Percentiles rank a stretch among this genome's conserved stretches.
Conservation (phyloP, 2,329 filamentous ascomycete genomes). For the Colletotrichum truncatum region DNA sequence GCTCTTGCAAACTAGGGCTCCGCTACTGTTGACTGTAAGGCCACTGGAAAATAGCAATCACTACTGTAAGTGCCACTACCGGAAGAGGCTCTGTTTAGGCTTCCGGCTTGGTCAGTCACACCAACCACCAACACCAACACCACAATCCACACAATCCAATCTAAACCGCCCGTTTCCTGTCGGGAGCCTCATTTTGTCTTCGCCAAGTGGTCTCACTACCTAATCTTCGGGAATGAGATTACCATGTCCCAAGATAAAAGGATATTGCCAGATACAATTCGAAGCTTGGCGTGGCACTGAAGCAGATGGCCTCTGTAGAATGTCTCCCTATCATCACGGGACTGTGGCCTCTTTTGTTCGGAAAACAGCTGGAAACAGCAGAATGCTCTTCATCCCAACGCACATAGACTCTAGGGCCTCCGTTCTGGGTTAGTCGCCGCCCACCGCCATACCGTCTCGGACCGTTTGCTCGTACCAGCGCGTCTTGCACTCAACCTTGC, state of each 20-base stretch:
- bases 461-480: background rate
- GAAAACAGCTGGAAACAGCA: conserved; percentile 19
- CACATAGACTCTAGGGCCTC: background rate
- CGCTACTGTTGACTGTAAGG: background rate
- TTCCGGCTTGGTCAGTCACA: background rate
- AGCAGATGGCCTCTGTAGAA: background rate
- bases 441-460: background rate
- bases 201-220: conserved; percentile 5
- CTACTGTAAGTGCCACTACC: background rate
- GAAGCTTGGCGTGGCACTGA: conserved; percentile 6
- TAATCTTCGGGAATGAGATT: background rate
- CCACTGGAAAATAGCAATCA: background rate
- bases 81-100: background rate
- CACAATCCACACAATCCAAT: background rate
- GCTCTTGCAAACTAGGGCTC: background rate
- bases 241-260: background rate
- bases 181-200: background rate
- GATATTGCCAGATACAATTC: conserved; percentile 8
- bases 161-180: background rate
- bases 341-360: conserved; percentile 6
- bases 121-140: background rate
- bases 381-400: background rate
- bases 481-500: background rate
- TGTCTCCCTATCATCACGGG: conserved; percentile 20
- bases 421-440: background rate